These are phyloP conservation scores for Lepidium sativum DNA, from an alignment of 345 rosid genomes.

Conservation along the genomic window DNA sequence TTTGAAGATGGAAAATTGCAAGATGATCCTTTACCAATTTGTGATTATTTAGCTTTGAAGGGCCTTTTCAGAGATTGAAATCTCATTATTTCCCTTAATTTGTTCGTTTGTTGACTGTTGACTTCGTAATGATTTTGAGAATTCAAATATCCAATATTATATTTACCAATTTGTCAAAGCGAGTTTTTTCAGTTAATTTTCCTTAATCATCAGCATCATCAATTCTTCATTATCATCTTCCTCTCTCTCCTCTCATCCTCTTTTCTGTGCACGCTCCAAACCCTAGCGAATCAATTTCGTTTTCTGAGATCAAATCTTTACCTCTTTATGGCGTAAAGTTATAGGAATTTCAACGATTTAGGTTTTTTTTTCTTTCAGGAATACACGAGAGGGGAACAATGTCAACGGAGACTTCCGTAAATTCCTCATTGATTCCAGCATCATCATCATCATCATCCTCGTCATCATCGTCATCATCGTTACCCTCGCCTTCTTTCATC, in stretches of 20 bases:
- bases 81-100: not conserved
- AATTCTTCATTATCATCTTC: not conserved
- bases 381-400: slow-evolving; percentile 1
- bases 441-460: slow-evolving; percentile 13
- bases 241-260: not conserved
- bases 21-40: not conserved
- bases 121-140: slow-evolving; percentile 6
- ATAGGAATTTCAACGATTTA: slow-evolving; percentile 12
- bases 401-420: slow-evolving; percentile 30
- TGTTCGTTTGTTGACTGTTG: slow-evolving; percentile 7
- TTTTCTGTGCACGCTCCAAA: slow-evolving; percentile 8
- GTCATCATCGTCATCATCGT: slow-evolving; percentile 14
- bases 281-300: slow-evolving; percentile 26
- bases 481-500: slow-evolving; percentile 40
- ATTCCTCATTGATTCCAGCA: slow-evolving; percentile 9
- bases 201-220: not conserved
- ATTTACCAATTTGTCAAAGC: not conserved
- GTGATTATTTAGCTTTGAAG: not conserved
- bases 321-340: slow-evolving; percentile 19
- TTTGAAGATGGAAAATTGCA: slow-evolving; percentile 22
- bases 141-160: slow-evolving; percentile 1
- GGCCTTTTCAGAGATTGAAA: not conserved
- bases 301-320: not conserved
- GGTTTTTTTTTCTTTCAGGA: not conserved
- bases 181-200: not conserved